Conservation (phyloP, 2,329 filamentous ascomycete species). For the Periconia sp. region DNA sequence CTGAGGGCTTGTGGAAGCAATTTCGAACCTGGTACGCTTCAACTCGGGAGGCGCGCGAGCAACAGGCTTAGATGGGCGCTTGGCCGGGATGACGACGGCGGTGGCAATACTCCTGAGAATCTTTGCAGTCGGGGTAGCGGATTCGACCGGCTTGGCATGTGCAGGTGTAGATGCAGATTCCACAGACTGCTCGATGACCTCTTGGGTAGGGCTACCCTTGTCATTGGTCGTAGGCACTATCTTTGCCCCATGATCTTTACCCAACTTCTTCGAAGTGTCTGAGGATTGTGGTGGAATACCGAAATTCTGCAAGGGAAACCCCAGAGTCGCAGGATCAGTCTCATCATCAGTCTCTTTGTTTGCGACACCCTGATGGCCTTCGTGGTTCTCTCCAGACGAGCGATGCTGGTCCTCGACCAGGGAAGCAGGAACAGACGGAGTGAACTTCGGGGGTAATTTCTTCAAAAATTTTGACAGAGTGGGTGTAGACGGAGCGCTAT, state of each 20-base stretch:
- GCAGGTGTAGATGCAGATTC: background rate
- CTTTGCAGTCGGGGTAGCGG: background rate
- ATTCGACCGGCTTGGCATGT: background rate
- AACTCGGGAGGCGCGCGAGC: background rate
- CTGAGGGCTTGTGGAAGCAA: background rate
- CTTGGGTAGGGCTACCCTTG: background rate
- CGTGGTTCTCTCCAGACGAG: too few species aligned
- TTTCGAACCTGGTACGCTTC: constrained; percentile 13
- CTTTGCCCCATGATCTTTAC: too few species aligned
- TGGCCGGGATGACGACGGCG: background rate
- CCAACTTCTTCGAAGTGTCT: too few species aligned
- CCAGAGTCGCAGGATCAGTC: background rate
- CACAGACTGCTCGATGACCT: constrained; percentile 1
- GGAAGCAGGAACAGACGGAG: background rate
- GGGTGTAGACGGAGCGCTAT: background rate
- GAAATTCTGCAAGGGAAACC: too few species aligned
- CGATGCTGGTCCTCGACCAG: background rate
- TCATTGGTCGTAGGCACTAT: too few species aligned
- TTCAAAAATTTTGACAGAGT: background rate
- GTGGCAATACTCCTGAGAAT: background rate
- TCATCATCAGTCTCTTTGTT: background rate
- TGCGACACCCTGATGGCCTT: too few species aligned
- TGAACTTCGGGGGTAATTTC: background rate
- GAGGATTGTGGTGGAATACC: too few species aligned
- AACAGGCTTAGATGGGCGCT: background rate